Base-by-base conservation (phyloP, 805 yeast genomes). In the Saccharomycopsis fodiens region DNA sequence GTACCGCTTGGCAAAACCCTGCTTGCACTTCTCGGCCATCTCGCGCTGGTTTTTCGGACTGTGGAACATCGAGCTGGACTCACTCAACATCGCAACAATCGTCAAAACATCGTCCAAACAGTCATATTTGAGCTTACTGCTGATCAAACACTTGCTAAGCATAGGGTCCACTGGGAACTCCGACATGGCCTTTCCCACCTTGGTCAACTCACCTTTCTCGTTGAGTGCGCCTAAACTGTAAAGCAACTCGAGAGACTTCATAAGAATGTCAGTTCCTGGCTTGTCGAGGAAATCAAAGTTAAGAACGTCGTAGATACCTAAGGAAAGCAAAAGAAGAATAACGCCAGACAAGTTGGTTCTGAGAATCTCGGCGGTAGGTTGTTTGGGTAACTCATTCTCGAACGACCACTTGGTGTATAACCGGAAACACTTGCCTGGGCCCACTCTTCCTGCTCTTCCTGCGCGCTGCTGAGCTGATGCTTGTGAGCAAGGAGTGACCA, bases 381-480 rank as follows among this genome's bases (percentile, higher is more conserved):
- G 82, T 2, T 75, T 68, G 8, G 82, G 82, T 59, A 93, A 67
- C 54, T 91, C 97, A 54, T 82, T 73, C 51, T 76, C 69, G 55
- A 76, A 93, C 0, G 93, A 79, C 74, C 83, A 73, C 59, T 86
- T 85, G 0, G 98, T 91, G 59, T 79, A 93, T 19, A 93, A 66
- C 32, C 99, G 62, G 57, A 83, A 93, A 63, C 97, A 93, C 59
- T 86, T 85, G 15, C 98, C 98, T 0, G 97, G 96, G 1, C 95
- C 89, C 5, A 95, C 88, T 68, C 98, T 81, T 35, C 98, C 98
- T 4, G 97, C 98, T 68, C 98, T 78, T 59, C 98, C 98, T 1
- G 96, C 89, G 57, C 98, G 72, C 65, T 93, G 98, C 57, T 87
- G 89, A 0, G 96, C 97, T 36, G 95, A 88, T 0, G 98, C 98